Evolutionary conservation across 805 yeast species (phyloP), one percentile per base, ranked within the genome.

Genomic region (Teunomyces lycoperdinae): DNA sequence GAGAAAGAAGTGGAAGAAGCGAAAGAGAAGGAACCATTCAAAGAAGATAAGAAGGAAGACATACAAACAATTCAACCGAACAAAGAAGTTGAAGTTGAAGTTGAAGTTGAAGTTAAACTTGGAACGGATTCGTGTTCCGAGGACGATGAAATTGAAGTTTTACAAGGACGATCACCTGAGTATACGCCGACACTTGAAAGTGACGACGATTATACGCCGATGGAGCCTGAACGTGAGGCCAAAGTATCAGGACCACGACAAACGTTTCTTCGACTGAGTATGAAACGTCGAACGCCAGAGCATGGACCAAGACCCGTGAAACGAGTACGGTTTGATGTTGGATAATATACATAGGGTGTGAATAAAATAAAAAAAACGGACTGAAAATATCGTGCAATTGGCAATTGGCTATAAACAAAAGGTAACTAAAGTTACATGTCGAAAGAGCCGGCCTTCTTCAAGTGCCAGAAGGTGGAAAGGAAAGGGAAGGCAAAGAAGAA

Each of bases 381-480:
- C 6, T 20, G 24, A 20, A 20, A 20, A 20, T 20, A 20, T 20
- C 24, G 24, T 20, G 24, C 24, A 20, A 20, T 20, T 7, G 39
- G 24, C 24, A 20, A 20, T 20, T 7, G 39, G 27, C 34, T 32
- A 32, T 32, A 32, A 9, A 16, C 17, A 3, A 4, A 35, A 35
- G 24, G 26, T 26, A 35, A 35, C 39, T 4, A 13, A 17, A 16
- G 27, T 26, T 32, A 42, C 46, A 39, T 43, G 29, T 38, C 42
- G 27, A 50, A 50, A 39, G 52, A 48, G 66, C 97, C 97, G 53
- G 92, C 76, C 81, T 91, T 91, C 82, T 85, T 87, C 77, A 89
- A 74, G 79, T 89, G 94, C 76, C 84, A 88, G 73, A 72, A 84
- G 55, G 80, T 75, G 48, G 90, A 82, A 63, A 86, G 76, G 77